Evolutionary conservation across 2,329 filamentous ascomycete species (phyloP).

Genomic region (Colletotrichum cuscutae): DNA sequence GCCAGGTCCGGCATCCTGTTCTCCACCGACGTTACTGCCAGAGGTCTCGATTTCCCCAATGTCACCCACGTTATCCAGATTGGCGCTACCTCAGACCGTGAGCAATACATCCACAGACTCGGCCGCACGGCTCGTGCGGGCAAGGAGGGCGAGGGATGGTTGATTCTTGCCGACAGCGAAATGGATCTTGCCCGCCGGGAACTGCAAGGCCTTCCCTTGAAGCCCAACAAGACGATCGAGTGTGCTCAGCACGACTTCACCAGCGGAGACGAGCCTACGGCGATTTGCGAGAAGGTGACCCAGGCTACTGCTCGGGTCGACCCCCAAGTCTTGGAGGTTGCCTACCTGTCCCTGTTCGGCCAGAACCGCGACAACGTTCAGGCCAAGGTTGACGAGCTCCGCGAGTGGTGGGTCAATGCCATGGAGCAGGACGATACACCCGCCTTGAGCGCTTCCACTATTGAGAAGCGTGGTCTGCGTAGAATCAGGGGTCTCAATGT

Average conservation of each 20-base stretch:
- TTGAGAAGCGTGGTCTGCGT: conserved; percentile 44
- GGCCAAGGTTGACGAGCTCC: conserved; percentile 59
- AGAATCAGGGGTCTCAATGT: conserved; percentile 48
- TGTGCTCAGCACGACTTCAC: conserved; percentile 62
- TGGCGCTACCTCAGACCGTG: conserved; percentile 70
- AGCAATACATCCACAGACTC: conserved; percentile 81
- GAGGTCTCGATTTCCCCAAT: conserved; percentile 85
- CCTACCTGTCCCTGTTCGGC: conserved; percentile 70
- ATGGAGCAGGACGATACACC: conserved; percentile 58
- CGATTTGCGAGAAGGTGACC: conserved; percentile 44
- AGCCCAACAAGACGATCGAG: conserved; percentile 62
- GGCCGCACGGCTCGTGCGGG: conserved; percentile 82
- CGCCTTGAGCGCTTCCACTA: conserved; percentile 37
- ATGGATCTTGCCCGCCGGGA: conserved; percentile 56
- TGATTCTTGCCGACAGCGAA: conserved; percentile 70
- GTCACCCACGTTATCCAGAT: conserved; percentile 85
- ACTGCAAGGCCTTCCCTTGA: conserved; percentile 70
- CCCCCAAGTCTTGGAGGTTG: conserved; percentile 42
- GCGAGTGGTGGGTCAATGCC: conserved; percentile 60
- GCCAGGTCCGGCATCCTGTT: conserved; percentile 73
- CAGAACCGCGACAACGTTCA: conserved; percentile 50
- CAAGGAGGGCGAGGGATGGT: conserved; percentile 77
- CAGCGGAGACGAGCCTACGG: not conserved
- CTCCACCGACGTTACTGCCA: conserved; percentile 82
- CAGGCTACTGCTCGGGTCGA: conserved; percentile 52